These are phyloP conservation scores for Tricholoma furcatifolium DNA, from an alignment of 768 basidiomycete genomes.

Conservation along the genomic window DNA sequence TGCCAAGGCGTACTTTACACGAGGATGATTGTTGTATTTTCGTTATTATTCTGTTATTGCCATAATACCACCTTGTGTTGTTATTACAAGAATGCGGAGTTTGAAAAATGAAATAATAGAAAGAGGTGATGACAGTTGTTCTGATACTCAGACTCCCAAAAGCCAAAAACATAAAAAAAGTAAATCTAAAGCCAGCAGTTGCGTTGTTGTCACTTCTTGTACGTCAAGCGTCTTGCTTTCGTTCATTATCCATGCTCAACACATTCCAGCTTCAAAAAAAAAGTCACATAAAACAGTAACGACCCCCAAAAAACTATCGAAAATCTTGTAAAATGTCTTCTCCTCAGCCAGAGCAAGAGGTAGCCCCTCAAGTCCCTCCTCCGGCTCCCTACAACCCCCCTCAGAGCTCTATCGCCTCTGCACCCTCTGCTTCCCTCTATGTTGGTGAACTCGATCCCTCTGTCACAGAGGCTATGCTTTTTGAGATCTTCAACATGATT, in stretches of 20 bases:
- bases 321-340: constrained; percentile 60
- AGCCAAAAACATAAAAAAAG: constrained; percentile 74
- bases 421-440: constrained; percentile 92
- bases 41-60: constrained; percentile 11
- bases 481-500: constrained; percentile 99
- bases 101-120: constrained; percentile 38
- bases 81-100: constrained; percentile 30
- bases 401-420: constrained; percentile 11
- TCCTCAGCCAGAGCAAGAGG: constrained; percentile 52
- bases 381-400: constrained; percentile 46
- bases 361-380: constrained; percentile 45
- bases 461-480: constrained; percentile 99
- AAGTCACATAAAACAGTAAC: constrained; percentile 91
- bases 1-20: constrained; percentile 84
- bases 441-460: constrained; percentile 98
- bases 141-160: constrained; percentile 33
- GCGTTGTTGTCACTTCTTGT: constrained; percentile 70
- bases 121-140: constrained; percentile 38
- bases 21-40: constrained; percentile 48
- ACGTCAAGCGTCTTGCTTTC: constrained; percentile 30
- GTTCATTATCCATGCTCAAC: constrained; percentile 12
- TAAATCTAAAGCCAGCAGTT: constrained; percentile 68
- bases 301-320: constrained; percentile 55
- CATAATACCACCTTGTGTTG: constrained; percentile 5
- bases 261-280: constrained; percentile 57